Percentiles rank a stretch among this genome's conserved stretches.
Conservation (phyloP, 106 monocot species). For the Dioscorea alata region DNA sequence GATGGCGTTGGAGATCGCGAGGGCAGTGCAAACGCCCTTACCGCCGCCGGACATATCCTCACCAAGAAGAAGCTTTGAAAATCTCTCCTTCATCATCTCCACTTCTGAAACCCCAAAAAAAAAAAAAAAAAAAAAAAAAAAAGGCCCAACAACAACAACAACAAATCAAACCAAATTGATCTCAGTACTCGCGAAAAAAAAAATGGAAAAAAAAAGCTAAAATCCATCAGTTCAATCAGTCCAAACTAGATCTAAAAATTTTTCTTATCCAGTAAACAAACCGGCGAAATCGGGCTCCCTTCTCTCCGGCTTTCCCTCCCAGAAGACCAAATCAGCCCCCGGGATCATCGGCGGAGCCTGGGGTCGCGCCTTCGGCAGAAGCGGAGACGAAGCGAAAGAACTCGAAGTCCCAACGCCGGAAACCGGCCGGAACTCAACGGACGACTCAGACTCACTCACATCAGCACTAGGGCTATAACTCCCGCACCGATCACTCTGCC, state of each 20-base stretch:
- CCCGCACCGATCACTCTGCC: conserved; percentile 38
- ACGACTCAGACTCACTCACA: conserved; percentile 72
- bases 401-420: conserved; percentile 25
- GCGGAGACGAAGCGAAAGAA: conserved; percentile 41
- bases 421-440: conserved; percentile 40
- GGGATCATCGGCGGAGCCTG: conserved; percentile 11
- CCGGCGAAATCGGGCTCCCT: conserved; percentile 37
- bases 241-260: background rate
- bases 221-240: background rate
- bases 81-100: conserved; percentile 98
- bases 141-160: no score
- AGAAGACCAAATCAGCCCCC: conserved; percentile 17
- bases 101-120: conserved; percentile 35
- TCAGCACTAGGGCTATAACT: conserved; percentile 81
- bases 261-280: background rate
- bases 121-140: background rate
- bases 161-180: no score
- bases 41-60: conserved; percentile 98
- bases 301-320: conserved; percentile 54
- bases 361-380: background rate
- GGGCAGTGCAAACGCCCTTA: conserved; percentile 91
- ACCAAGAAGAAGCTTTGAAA: conserved; percentile 86
- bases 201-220: background rate
- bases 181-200: background rate
- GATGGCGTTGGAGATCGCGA: conserved; percentile 95